Percentiles rank a stretch among this genome's conserved stretches.
Conservation (phyloP, 2,329 filamentous ascomycete genomes). For the Penicillium sclerotigenum region DNA sequence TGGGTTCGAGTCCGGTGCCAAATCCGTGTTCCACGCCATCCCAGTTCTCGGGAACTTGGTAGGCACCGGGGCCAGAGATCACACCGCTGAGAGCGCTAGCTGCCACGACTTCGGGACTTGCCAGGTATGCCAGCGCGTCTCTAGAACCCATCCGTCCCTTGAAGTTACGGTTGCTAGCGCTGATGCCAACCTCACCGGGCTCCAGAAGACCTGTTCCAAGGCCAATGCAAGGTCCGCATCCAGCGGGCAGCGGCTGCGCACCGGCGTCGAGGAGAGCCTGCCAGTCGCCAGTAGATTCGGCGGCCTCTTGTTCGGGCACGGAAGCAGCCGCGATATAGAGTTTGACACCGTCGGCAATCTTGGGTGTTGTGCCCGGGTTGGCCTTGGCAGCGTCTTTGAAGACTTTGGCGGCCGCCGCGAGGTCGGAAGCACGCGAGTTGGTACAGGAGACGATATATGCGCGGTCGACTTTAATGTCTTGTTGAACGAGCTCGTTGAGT, state of each 20-base stretch:
- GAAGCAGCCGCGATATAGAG: slow-evolving; percentile 92
- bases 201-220: slow-evolving; percentile 76
- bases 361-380: slow-evolving; percentile 61
- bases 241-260: slow-evolving; percentile 66
- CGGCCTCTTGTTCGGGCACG: slow-evolving; percentile 67
- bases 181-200: slow-evolving; percentile 81
- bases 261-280: slow-evolving; percentile 76
- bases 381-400: slow-evolving; percentile 71
- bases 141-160: slow-evolving; percentile 84
- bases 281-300: slow-evolving; percentile 83
- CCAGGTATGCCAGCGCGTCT: slow-evolving; percentile 79
- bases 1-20: slow-evolving; percentile 60
- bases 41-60: slow-evolving; percentile 68
- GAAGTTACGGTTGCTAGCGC: slow-evolving; percentile 82
- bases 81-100: slow-evolving; percentile 69
- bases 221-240: slow-evolving; percentile 84
- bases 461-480: slow-evolving; percentile 71
- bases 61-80: slow-evolving; percentile 68
- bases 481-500: slow-evolving; percentile 59
- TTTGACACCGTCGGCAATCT: slow-evolving; percentile 71
- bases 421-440: slow-evolving; percentile 76
- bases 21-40: slow-evolving; percentile 62
- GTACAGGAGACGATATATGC: slow-evolving; percentile 91
- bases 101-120: slow-evolving; percentile 86
- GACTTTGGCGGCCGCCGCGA: slow-evolving; percentile 76